Evolutionary conservation across 176 grass and related monocot genomes (phyloP).

Genomic region (Bothriochloa decipiens): DNA sequence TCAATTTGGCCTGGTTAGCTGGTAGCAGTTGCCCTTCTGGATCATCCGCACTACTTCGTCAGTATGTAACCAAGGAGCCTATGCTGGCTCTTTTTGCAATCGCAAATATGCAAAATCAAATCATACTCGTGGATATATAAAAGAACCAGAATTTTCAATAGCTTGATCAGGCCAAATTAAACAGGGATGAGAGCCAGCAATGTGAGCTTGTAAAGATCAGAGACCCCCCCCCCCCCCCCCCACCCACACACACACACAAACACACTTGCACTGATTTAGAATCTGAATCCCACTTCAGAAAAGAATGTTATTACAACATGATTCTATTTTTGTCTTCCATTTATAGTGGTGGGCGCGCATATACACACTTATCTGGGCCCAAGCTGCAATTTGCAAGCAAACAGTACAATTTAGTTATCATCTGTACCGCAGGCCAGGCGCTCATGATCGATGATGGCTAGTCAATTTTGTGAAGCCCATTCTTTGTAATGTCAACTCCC

Average conservation of each 20-base stretch:
- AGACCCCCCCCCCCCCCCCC: too few relatives aligned
- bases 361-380: background rate
- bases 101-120: background rate
- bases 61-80: background rate
- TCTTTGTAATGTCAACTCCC: too few relatives aligned
- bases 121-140: background rate
- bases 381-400: background rate
- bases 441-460: background rate
- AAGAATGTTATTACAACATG: background rate
- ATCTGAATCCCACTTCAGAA: constrained; percentile 15
- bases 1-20: constrained; percentile 20
- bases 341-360: background rate
- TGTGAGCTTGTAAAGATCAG: background rate
- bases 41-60: constrained; percentile 19
- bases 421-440: background rate
- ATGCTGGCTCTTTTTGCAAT: background rate
- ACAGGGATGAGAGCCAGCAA: background rate
- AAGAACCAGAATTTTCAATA: background rate
- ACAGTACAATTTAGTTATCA: background rate
- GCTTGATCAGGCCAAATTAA: background rate
- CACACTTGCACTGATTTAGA: background rate
- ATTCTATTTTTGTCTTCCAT: background rate
- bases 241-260: too few relatives aligned
- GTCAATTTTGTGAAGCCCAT: too few relatives aligned
- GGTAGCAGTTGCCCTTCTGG: constrained; percentile 3